Evolutionary conservation across 1,284 basidiomycete genomes (phyloP), one percentile per base, ranked within the genome.

Genomic region (Rhodotorula sp.): DNA sequence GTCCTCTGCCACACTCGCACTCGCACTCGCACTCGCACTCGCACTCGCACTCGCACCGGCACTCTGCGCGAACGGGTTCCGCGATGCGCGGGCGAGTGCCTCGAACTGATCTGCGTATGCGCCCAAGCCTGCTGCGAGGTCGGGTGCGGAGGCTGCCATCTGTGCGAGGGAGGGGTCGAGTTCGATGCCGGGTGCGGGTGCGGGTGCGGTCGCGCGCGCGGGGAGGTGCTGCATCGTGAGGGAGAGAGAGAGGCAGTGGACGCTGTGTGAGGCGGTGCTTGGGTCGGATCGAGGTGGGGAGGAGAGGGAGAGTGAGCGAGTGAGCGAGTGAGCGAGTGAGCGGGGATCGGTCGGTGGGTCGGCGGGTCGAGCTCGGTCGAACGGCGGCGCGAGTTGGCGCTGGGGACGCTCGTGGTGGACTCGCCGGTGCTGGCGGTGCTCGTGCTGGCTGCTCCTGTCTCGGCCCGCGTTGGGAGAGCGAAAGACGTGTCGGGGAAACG

Each of bases 101-200:
- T 48, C 47, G 20, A 22, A 48, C 47, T 48, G 40, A 13, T 44
- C 40, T 15, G 40, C 40, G 40, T 44, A 44, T 11, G 40, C 40
- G 40, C 40, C 40, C 40, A 56, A n/a, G 15, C 20, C 37, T 10
- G n/a, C n/a, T n/a, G 31, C 30, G 15, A 26, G 37, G 55, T 24
- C 37, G 7, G 37, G 15, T 15, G n/a, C 37, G 2, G 47, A 20
- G 16, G 48, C 48, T 2, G 59, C 40, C 5, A 37, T 34, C 37
- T 51, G 40, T 9, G 60, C 60, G 60, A 62, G 60, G 5, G 59
- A 50, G 4, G 59, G 59, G 40, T 61, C 59, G 24, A 61, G 59
- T 22, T 40, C 37, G 40, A 53, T 22, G 59, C 30, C 22, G 6
- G 47, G 10, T 16, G 28, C 48, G 48, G 48, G 15, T 24, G 48